Evolutionary conservation across 345 rosid genomes (phyloP), one percentile per base, ranked within the genome.

Genomic region (Linum usitatissimum): DNA sequence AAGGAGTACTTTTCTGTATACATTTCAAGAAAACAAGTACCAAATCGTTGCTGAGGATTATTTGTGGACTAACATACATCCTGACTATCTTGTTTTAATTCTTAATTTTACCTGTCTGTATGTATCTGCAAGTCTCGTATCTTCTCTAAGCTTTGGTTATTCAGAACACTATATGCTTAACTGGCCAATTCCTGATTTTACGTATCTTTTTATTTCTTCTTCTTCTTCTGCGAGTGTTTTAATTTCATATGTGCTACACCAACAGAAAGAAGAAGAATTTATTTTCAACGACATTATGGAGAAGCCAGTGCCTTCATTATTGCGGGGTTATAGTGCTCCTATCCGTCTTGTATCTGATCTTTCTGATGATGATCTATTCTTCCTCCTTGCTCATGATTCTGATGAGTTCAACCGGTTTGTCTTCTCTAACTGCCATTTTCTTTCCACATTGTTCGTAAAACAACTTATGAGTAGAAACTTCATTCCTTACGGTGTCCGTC

Each of bases 321-420:
- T 90, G 75, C 81, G 95, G 61, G 95, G 92, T 71, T 90, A 80
- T 71, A 88, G 99, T 75, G 95, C 99, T 62, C 97, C 97, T 39
- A 71, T 94, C 64, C 96, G 93, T 68, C 95, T 90, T 42, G 85
- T 86, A 73, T 76, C 95, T 66, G 96, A 90, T 78, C 85, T 90
- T 45, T 78, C 91, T 8, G 79, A 83, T 65, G 76, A 72, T 66
- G 95, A 94, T 64, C 69, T 90, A 56, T 94, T 80, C 81, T 90
- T 90, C 92, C 99, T 94, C 60, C 87, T 94, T 49, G 97, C 99
- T 12, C 77, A 94, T 63, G 97, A 87, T 79, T 84, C 91, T 0
- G 97, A 94, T 68, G 99, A 81, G 78, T 94, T 90, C 75, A 94
- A 90, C 69, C 88, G 97, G 99, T 93, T 69, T 65, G 85, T 74